Percentiles rank a stretch among this genome's conserved stretches.
Conservation (phyloP, 2,329 filamentous ascomycete species). For the Coniochaeta sp. region DNA sequence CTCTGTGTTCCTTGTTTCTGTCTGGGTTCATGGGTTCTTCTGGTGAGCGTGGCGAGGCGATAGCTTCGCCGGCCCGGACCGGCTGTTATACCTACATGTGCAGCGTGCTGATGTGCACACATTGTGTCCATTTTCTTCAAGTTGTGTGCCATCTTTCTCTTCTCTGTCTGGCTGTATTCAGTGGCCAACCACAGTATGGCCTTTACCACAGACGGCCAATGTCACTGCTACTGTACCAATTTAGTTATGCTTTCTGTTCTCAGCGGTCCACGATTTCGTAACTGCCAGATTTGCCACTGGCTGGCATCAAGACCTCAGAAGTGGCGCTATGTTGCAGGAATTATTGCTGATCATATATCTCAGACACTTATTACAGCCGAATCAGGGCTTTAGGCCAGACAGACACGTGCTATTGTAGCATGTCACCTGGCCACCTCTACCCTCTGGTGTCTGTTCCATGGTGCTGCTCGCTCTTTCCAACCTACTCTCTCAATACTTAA, state of each 20-base stretch:
- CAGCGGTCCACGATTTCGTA: not conserved
- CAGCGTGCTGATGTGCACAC: not conserved
- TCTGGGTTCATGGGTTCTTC: not conserved
- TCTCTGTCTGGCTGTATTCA: not conserved
- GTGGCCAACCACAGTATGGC: not conserved
- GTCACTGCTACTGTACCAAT: not conserved
- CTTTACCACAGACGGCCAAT: constrained; percentile 1
- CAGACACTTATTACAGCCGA: not conserved
- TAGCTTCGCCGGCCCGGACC: constrained; percentile 13
- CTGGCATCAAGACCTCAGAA: not conserved
- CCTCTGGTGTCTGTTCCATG: not conserved
- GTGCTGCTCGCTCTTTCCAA: not conserved
- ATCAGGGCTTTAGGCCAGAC: not conserved
- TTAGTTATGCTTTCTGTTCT: not conserved
- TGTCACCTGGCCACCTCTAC: not conserved
- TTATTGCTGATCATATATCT: not conserved
- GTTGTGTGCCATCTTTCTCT: not conserved
- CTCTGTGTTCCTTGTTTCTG: not conserved
- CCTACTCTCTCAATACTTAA: not conserved
- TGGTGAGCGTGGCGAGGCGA: not conserved
- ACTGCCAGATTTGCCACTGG: not conserved
- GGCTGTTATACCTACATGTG: constrained; percentile 10
- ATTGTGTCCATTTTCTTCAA: not conserved
- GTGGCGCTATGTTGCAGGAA: not conserved
- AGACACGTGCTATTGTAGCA: not conserved